Evolutionary conservation across 768 basidiomycete species (phyloP).

Genomic region (Rhodotorula taiwanensis): DNA sequence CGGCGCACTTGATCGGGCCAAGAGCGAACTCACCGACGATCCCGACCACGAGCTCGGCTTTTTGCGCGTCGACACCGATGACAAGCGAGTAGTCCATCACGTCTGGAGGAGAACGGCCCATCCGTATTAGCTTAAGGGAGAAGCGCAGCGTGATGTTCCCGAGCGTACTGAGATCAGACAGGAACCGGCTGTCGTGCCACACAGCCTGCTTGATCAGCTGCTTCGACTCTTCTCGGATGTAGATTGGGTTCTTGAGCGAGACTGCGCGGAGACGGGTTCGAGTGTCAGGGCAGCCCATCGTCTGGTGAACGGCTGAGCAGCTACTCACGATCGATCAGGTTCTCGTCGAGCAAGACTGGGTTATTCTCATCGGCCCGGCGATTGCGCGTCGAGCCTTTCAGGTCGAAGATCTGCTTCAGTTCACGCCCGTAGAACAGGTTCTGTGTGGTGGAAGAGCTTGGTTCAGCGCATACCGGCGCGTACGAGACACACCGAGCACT

Average conservation of each 20-base stretch:
- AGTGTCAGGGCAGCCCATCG: neutral
- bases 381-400: constrained; percentile 93
- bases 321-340: constrained; percentile 75
- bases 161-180: constrained; percentile 71
- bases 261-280: constrained; percentile 48
- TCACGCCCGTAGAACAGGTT: constrained; percentile 89
- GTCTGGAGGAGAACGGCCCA: too few relatives aligned
- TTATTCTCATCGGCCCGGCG: constrained; percentile 77
- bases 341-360: constrained; percentile 92
- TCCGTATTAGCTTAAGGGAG: too few relatives aligned
- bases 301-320: neutral
- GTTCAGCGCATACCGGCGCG: too few relatives aligned
- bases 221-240: constrained; percentile 93
- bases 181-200: constrained; percentile 90
- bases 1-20: constrained; percentile 2
- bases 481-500: too few relatives aligned
- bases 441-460: constrained; percentile 11
- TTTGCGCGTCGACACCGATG: constrained; percentile 83
- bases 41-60: constrained; percentile 86
- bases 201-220: constrained; percentile 81
- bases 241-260: constrained; percentile 79
- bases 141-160: too few relatives aligned
- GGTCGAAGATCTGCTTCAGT: constrained; percentile 89
- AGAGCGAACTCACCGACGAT: constrained; percentile 74
- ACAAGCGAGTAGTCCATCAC: constrained; percentile 83